A percentile compares a stretch with the other conserved stretches of the same genome.
phyloP scores from a whole-genome alignment of 2,329 filamentous ascomycete species.

The Colletotrichum kahawae region DNA sequence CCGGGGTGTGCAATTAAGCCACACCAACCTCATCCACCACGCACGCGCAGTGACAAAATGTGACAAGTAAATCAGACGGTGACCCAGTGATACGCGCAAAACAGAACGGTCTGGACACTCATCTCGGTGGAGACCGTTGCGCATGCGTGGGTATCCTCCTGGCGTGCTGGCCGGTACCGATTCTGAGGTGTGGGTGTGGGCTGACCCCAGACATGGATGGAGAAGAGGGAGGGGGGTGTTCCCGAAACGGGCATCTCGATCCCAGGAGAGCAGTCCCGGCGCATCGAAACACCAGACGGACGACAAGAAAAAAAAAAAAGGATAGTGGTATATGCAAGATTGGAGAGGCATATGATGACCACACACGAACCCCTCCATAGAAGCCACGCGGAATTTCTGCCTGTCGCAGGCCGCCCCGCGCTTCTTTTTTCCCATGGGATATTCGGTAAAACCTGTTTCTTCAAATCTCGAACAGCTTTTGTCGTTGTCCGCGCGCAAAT shows the following conservation, averaged over 20 bases:
- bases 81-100: neutral
- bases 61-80: neutral
- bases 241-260: conserved; percentile 21
- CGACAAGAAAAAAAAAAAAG: neutral
- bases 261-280: neutral
- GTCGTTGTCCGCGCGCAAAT: neutral
- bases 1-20: neutral
- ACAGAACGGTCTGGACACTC: conserved; percentile 13
- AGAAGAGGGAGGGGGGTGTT: neutral
- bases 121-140: neutral
- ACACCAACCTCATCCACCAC: neutral
- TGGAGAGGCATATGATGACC: neutral
- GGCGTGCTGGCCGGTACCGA: neutral
- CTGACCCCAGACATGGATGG: conserved; percentile 4
- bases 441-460: neutral
- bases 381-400: neutral
- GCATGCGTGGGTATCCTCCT: neutral
- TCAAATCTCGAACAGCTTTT: neutral
- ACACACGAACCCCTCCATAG: neutral
- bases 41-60: neutral
- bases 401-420: neutral
- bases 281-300: neutral
- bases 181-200: neutral
- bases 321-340: neutral
- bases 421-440: neutral